Evolutionary conservation across 2,329 filamentous ascomycete species (phyloP), one percentile per base, ranked within the genome.

Genomic region (Escovopsis sp.): DNA sequence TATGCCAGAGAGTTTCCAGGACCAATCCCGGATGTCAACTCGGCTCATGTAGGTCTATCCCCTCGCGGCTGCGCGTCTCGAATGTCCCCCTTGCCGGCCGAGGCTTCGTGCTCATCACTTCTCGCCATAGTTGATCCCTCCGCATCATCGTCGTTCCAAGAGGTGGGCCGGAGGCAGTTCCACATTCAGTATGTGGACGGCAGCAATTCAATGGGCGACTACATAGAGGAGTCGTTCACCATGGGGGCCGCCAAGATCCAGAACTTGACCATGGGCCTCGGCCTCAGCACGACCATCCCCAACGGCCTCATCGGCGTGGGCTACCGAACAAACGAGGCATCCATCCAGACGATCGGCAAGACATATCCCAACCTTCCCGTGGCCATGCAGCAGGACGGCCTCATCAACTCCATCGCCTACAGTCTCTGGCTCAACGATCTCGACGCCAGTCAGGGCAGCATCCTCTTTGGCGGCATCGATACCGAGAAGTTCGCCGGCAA

Each of bases 391-490:
- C 60, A 77, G 35, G 66, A 79, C 43, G 76, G 74, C 14, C 53
- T 74, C 40, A 84, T 84, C 57, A 74, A 74, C 46, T 72, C 71
- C 10, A 72, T 76, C 34, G 79, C 81, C 2, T 86, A 84, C 60
- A 84, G 79, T 44, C 59, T 87, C 16, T 85, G 79, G 79, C 63
- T 76, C 42, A 75, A 76, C 48, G 71, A 76, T 41, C 56, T 73
- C 9, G 66, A 66, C 44, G 60, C 81, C 0, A 77, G 69, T 45
- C 78, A 71, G 2, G 84, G 84, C 31, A 80, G 66, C 50, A 79
- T 89, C 45, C 65, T 89, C 2, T 91, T 89, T 50, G 84, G 84
- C 33, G 84, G 82, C n/a, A 76, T 88, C 44, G 83, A 89, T 55
- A 83, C 75, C 0, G 72, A 70, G 45, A 88, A 88, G 55, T 91